Conservation (phyloP, 805 yeast species). For the Nematodospora valgi region DNA sequence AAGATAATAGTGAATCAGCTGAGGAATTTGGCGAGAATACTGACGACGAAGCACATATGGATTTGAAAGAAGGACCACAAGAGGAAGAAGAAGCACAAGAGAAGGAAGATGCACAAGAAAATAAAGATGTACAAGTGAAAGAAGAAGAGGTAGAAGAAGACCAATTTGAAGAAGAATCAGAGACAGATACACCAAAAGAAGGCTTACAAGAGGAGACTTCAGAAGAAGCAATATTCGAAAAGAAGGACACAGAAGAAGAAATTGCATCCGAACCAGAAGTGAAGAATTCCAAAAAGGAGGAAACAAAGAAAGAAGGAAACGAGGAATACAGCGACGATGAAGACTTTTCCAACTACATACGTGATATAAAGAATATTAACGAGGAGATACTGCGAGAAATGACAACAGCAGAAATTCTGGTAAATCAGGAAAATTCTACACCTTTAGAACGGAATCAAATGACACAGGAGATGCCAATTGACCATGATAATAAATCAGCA, state of each 20-base stretch:
- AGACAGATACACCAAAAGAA: slow-evolving; percentile 3
- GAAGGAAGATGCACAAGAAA: background rate
- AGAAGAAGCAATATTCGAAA: background rate
- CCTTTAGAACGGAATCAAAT: no score
- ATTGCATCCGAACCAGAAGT: background rate
- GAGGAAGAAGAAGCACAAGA: background rate
- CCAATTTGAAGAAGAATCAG: slow-evolving; percentile 6
- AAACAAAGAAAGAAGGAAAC: no score
- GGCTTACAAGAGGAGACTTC: background rate
- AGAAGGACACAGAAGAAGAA: background rate
- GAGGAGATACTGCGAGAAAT: no score
- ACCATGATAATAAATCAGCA: no score
- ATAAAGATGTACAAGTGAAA: background rate
- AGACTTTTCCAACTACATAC: slow-evolving; percentile 13
- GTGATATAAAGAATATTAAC: slow-evolving; percentile 17
- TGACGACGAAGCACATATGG: background rate
- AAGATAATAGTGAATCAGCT: background rate
- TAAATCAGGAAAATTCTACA: no score
- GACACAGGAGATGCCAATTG: no score
- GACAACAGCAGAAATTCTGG: no score
- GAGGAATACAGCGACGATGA: slow-evolving; percentile 2
- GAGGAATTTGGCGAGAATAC: background rate
- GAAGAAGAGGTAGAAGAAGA: slow-evolving; percentile 7
- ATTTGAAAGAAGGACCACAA: background rate
- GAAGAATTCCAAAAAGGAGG: background rate